phyloP scores from a whole-genome alignment of 768 basidiomycete species.

The Hortiboletus flavorubellus region DNA sequence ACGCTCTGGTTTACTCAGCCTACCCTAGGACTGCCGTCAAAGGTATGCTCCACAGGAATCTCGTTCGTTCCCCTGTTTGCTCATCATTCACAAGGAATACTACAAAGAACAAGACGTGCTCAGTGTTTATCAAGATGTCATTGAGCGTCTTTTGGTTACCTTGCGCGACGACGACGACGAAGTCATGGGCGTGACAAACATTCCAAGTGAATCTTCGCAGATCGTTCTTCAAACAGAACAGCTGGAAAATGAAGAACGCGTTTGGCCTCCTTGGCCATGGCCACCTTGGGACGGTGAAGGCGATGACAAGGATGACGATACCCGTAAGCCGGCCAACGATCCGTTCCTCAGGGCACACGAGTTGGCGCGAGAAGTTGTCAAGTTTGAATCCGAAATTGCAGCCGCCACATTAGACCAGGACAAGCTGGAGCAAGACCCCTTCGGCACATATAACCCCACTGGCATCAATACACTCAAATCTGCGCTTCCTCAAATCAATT shows the following conservation, averaged over 20 bases:
- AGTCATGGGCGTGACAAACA: conserved; percentile 14
- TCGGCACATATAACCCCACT: conserved; percentile 85
- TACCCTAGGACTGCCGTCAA: conserved; percentile 78
- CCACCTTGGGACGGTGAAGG: conserved; percentile 78
- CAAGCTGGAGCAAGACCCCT: conserved; percentile 72
- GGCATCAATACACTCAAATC: conserved; percentile 65
- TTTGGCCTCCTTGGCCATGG: conserved; percentile 84
- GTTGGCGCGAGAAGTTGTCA: conserved; percentile 68
- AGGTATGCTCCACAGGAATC: conserved; percentile 42
- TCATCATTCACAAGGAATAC: conserved; percentile 61
- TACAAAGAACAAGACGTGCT: conserved; percentile 73
- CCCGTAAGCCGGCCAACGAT: conserved; percentile 31
- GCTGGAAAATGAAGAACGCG: conserved; percentile 30
- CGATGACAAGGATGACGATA: conserved; percentile 43
- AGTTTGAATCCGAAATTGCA: conserved; percentile 77
- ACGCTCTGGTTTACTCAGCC: conserved; percentile 84
- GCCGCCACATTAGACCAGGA: conserved; percentile 80
- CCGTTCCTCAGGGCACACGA: conserved; percentile 48
- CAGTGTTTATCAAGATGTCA: conserved; percentile 65
- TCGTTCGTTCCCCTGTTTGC: background rate
- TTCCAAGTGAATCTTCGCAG: conserved; percentile 14
- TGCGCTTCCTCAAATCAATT: conserved; percentile 72
- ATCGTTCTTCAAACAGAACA: conserved; percentile 38
- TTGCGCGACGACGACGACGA: conserved; percentile 48
- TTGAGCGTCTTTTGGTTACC: conserved; percentile 62